These are phyloP conservation scores for Podaxis mareebaensis DNA, from an alignment of 768 basidiomycete species.

Conservation along the genomic window DNA sequence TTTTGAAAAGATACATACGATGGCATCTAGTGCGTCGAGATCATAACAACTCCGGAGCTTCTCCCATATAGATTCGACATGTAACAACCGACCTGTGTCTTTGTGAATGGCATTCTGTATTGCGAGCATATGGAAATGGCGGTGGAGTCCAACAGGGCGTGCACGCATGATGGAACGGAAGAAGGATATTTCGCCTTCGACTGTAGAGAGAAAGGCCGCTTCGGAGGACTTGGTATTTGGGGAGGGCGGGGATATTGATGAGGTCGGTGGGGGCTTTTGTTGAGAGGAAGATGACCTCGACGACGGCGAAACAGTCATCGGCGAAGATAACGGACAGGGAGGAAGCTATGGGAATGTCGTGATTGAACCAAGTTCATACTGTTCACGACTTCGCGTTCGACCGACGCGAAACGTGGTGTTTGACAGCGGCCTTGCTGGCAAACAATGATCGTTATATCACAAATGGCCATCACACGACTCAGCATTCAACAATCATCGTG, in stretches of 20 bases:
- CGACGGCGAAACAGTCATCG: conserved; percentile 15
- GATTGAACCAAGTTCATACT: not conserved
- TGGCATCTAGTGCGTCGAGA: conserved; percentile 70
- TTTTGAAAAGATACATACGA: conserved; percentile 44
- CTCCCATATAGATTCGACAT: conserved; percentile 68
- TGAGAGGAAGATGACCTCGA: conserved; percentile 3
- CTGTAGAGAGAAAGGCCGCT: conserved; percentile 59
- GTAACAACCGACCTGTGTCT: conserved; percentile 64
- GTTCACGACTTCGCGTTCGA: not conserved
- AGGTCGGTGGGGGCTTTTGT: conserved; percentile 4
- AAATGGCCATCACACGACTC: not conserved
- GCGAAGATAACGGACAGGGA: not conserved
- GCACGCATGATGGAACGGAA: conserved; percentile 82
- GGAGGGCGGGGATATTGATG: conserved; percentile 17
- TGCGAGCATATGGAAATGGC: conserved; percentile 77
- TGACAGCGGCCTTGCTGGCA: not conserved
- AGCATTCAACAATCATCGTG: not conserved
- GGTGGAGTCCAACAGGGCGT: conserved; percentile 81
- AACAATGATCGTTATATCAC: not conserved
- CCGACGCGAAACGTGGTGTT: conserved; percentile 9
- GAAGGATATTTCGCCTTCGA: conserved; percentile 84
- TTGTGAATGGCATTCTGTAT: conserved; percentile 71
- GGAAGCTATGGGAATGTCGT: not conserved
- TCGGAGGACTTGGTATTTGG: conserved; percentile 21
- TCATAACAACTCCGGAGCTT: conserved; percentile 75